Conservation (phyloP, 257 asterid genomes). For the Striga asiatica region DNA sequence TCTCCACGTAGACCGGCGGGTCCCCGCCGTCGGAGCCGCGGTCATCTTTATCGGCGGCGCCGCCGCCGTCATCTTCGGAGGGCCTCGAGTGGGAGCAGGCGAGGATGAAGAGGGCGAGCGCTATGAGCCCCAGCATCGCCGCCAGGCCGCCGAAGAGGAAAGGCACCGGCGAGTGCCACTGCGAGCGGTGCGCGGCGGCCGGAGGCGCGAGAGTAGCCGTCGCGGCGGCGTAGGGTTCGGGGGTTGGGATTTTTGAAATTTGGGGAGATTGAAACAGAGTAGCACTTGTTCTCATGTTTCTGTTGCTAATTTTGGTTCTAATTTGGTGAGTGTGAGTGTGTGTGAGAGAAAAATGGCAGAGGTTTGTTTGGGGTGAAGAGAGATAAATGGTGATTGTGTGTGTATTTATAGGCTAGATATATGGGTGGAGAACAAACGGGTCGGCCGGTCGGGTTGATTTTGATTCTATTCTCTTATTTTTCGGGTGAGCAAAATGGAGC, state of each 20-base stretch:
- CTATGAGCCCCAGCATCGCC: constrained; percentile 38
- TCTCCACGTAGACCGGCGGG: constrained; percentile 24
- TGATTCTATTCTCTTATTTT: too few species aligned
- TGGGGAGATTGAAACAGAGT: background rate
- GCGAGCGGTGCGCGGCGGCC: constrained; percentile 18
- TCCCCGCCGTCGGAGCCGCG: background rate
- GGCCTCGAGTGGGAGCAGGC: constrained; percentile 41
- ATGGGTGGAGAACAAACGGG: background rate
- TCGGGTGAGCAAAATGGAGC: too few species aligned
- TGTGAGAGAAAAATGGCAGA: background rate
- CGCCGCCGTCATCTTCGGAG: constrained; percentile 16
- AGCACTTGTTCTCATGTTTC: constrained; percentile 10
- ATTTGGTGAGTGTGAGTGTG: background rate
- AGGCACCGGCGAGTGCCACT: constrained; percentile 45
- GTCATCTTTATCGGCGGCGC: constrained; percentile 15
- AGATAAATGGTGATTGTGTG: background rate
- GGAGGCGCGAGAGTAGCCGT: constrained; percentile 23
- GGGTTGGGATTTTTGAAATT: background rate
- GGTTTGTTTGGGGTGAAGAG: background rate
- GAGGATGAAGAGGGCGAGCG: constrained; percentile 38
- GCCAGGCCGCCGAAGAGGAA: constrained; percentile 43
- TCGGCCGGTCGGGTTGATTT: background rate
- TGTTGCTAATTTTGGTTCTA: background rate
- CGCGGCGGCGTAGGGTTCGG: constrained; percentile 1
- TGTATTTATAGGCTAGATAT: background rate